Evolutionary conservation across 2,329 filamentous ascomycete genomes (phyloP), one percentile per base, ranked within the genome.

Genomic region (Cladorrhinum sp.): DNA sequence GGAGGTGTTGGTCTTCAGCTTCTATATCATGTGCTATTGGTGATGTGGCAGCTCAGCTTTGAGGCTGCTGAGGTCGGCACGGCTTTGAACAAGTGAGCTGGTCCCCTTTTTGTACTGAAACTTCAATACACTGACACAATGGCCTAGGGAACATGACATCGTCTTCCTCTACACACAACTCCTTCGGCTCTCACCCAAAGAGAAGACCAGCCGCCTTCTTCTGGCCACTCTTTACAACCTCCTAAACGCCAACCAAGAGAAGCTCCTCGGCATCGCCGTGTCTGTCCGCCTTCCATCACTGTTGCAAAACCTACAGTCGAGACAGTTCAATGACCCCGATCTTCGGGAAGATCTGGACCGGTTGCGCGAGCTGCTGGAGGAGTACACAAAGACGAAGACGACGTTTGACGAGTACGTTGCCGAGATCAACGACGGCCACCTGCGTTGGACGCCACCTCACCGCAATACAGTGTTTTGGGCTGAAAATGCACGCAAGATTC

Each of bases 31-130:
- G 90, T 97, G 16, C 83, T 99, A 21, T 82, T 99, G 55, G 93
- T 96, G 12, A 79, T 99, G 61, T 99, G 95, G 95, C 93, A 98
- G 79, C 81, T 99, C 67, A 96, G 92, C 72, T 99, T 99, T 67
- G 95, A 98, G 73, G 91, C 92, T 12, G 87, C 89, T 62, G 76
- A 80, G 1, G 81, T 88, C 70, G 86, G 86, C 39, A 83, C 88
- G 62, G 92, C 94, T 48, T 80, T 99, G 61, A 91, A 98, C 75
- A 87, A 92, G 91, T 95, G 82, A 70, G 88, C 76, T 46, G 3
- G n/a, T 14, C 33, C 30, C 2, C 24, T 9, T 28, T 28, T 28
- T 28, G 9, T 28, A 4, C 26, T 28, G 4, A 28, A 28, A 28
- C 4, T 28, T 28, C 4, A 4, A 28, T 28, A 9, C 12, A 55